Base-by-base conservation (phyloP, 352 stramenopile genomes). In the Phytophthora ohioensis region DNA sequence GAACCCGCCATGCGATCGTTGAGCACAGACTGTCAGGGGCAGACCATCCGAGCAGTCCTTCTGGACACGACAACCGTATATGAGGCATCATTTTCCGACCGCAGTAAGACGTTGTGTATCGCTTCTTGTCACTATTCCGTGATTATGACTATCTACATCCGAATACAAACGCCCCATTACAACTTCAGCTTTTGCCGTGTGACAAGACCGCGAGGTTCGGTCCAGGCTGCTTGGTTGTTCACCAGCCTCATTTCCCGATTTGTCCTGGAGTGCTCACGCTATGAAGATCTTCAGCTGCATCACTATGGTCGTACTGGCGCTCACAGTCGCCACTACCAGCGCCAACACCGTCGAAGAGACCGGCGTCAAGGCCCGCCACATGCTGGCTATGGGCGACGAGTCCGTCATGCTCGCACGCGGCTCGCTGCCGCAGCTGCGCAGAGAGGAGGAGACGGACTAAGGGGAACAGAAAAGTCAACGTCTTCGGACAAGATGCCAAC, bases 381-480 rank as follows among this genome's bases (percentile, higher is more conserved):
- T 73, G 66, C 58, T 73, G 43, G 66, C 66, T 9, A 73, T 68
- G 58, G 66, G 66, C 27, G 66, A 73, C 52, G 66, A 73, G 53
- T 73, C 66, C 43, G 51, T 68, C 58, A 56, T 73, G 52, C 61
- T 73, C 58, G 66, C 58, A 21, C 66, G 66, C 36, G 66, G 66
- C 45, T 73, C 57, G 32, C 45, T 27, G 21, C 21, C 21, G 21
- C 21, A 27, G 21, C 21, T 73, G n/a, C 66, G 66, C 53, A 35
- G 52, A 58, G 66, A 69, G 45, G 59, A 68, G 43, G 66, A 64
- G 35, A 60, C 57, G 17, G 57, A 64, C 46, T 73, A 68, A 9
- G 43, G 15, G 27, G 17, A 12, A 31, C 53, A 41, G 30, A 30
- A 49, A 60, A 10, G 1, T 4, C 31, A 3, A 38, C 36, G 21